Percentiles rank a stretch among this genome's conserved stretches.
phyloP scores from a whole-genome alignment of 371 early-diverging fungal genomes.

The Mortierella sp. region DNA sequence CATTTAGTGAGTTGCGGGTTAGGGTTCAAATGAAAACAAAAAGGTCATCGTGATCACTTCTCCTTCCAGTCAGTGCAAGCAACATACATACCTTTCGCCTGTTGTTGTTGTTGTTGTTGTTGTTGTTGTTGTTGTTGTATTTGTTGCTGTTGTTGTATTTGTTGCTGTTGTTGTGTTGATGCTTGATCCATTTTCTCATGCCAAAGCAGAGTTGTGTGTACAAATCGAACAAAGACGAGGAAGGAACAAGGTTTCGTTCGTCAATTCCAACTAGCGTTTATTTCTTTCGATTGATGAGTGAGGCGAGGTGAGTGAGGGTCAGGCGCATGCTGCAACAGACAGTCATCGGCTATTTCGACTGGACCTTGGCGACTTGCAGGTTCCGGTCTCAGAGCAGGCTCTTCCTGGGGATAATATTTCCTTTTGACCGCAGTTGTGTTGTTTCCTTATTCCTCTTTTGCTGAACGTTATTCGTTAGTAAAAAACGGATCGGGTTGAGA shows the following conservation, averaged over 20 bases:
- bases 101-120: neutral
- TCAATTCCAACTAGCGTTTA: neutral
- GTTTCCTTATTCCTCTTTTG: too few relatives aligned
- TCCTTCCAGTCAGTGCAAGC: neutral
- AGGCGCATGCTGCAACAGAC: constrained; percentile 11
- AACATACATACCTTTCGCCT: neutral
- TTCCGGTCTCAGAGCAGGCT: too few relatives aligned
- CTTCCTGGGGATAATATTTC: too few relatives aligned
- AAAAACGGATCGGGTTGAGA: neutral
- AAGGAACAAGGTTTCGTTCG: constrained; percentile 6
- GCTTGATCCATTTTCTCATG: too few relatives aligned
- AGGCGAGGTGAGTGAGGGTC: neutral
- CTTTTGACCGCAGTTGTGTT: too few relatives aligned
- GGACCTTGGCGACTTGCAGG: too few relatives aligned
- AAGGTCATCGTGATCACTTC: neutral
- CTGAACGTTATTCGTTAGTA: neutral
- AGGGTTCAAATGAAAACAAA: neutral
- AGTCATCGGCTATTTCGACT: too few relatives aligned
- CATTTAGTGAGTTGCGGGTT: neutral
- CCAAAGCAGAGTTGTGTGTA: too few relatives aligned
- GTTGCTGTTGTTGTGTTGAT: too few relatives aligned
- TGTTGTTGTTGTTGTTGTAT: too few relatives aligned
- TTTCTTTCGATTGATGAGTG: neutral
- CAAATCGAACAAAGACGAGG: neutral
- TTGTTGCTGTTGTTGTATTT: too few relatives aligned